phyloP scores from a whole-genome alignment of 148 eudicot species.

The Dianthus caryophyllus region DNA sequence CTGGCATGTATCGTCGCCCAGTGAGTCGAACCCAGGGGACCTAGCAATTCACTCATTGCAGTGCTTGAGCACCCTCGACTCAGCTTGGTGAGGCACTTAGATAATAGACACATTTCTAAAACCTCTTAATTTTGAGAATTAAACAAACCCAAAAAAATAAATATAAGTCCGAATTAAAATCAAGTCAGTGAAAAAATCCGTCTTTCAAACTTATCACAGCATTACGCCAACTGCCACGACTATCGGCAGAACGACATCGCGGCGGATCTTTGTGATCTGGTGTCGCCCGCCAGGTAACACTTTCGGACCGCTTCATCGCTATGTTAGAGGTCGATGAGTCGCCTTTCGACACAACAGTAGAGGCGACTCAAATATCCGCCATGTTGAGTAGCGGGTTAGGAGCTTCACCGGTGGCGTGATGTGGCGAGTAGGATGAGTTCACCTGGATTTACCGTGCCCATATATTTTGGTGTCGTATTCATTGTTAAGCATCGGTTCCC shows the following conservation, averaged over 20 bases:
- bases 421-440: conserved; percentile 30
- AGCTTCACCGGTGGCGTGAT: conserved; percentile 57
- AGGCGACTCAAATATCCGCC: conserved; percentile 67
- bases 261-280: conserved; percentile 15
- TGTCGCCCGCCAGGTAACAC: conserved; percentile 16
- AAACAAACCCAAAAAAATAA: neutral
- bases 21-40: too few species aligned
- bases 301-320: conserved; percentile 17
- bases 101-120: conserved; percentile 24
- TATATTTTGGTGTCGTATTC: conserved; percentile 37
- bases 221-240: conserved; percentile 19
- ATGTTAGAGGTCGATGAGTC: conserved; percentile 16
- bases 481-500: conserved; percentile 53
- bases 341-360: conserved; percentile 17
- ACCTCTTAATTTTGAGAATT: neutral
- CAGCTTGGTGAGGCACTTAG: too few species aligned
- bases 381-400: conserved; percentile 57
- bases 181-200: conserved; percentile 19
- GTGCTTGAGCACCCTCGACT: too few species aligned
- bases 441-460: conserved; percentile 55
- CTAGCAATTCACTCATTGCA: too few species aligned
- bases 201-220: conserved; percentile 18
- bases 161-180: conserved; percentile 12
- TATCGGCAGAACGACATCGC: conserved; percentile 17
- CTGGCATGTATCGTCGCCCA: too few species aligned